Percentiles rank a stretch among this genome's conserved stretches.
These are phyloP conservation scores for Drosera capensis DNA, from an alignment of 148 eudicot species.

Conservation along the genomic window DNA sequence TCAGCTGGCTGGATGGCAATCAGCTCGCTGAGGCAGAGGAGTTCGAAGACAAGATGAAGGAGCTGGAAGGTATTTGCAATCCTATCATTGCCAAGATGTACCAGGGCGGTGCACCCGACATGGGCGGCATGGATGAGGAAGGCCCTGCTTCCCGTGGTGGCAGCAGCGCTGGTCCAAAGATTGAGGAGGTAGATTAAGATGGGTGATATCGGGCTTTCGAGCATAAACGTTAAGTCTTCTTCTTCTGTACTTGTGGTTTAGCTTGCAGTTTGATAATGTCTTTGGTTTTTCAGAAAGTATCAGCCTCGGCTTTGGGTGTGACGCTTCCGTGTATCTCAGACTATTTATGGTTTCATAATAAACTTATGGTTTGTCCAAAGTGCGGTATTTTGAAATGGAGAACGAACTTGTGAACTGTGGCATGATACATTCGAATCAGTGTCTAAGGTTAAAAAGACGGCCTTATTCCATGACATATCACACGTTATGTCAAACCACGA, in stretches of 20 bases:
- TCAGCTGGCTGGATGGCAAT: constrained; percentile 37
- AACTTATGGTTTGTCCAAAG: no score
- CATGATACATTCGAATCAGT: no score
- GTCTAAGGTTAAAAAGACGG: no score
- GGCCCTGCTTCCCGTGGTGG: constrained; percentile 24
- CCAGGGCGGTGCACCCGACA: constrained; percentile 23
- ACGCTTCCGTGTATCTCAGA: no score
- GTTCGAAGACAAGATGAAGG: constrained; percentile 40
- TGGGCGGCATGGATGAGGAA: constrained; percentile 37
- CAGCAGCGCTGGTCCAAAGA: constrained; percentile 38
- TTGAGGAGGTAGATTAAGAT: constrained; percentile 35
- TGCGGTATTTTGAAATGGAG: no score
- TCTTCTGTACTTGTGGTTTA: background rate
- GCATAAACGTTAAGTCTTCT: background rate
- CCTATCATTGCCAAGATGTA: constrained; percentile 39
- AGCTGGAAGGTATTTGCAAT: constrained; percentile 28
- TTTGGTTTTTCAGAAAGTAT: no score
- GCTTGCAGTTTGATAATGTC: no score
- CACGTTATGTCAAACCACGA: no score
- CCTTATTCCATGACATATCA: no score
- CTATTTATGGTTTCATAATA: no score
- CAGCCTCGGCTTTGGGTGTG: no score
- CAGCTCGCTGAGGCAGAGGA: constrained; percentile 43
- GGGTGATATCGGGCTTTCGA: constrained; percentile 1
- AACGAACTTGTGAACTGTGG: no score